Evolutionary conservation across 1,284 basidiomycete genomes (phyloP).

Genomic region (Cerrena zonata): DNA sequence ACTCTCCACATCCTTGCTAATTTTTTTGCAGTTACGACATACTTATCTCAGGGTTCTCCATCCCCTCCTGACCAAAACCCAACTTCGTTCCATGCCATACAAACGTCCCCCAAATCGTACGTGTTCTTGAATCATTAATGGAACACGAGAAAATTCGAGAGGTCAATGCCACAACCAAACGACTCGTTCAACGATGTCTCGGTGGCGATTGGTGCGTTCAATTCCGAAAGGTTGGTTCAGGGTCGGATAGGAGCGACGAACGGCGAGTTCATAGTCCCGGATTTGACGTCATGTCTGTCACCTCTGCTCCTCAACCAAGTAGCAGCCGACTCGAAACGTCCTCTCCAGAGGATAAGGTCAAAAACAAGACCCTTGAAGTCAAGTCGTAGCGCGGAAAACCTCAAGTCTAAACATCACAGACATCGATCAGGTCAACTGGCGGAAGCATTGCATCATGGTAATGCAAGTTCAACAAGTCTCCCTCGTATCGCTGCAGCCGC

Average conservation of each 20-base stretch:
- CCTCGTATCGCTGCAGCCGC: conserved; percentile 36
- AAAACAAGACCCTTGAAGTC: conserved; percentile 44
- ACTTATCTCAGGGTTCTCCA: conserved; percentile 95
- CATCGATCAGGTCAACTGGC: conserved; percentile 25
- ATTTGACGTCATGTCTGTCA: conserved; percentile 36
- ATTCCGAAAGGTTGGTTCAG: conserved; percentile 36
- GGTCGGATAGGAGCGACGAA: conserved; percentile 21
- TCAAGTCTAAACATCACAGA: conserved; percentile 34
- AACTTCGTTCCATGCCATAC: conserved; percentile 80
- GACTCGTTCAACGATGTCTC: conserved; percentile 90
- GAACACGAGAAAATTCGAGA: conserved; percentile 75
- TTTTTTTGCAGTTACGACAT: conserved; percentile 70
- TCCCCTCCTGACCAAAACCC: conserved; percentile 90
- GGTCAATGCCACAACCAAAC: conserved; percentile 78
- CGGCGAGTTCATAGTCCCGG: conserved; percentile 35
- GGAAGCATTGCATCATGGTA: conserved; percentile 30
- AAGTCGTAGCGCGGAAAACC: conserved; percentile 58
- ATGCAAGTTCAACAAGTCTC: conserved; percentile 49
- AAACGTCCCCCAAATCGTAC: conserved; percentile 87
- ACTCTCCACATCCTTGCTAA: background rate
- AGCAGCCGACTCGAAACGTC: conserved; percentile 13
- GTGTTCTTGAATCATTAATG: conserved; percentile 75
- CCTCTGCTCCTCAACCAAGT: conserved; percentile 19
- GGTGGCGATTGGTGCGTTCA: conserved; percentile 82
- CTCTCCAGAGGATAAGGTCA: conserved; percentile 25